A percentile compares a stretch with the other conserved stretches of the same genome.
phyloP scores from a whole-genome alignment of 176 grass and related monocot species.

The Oryza officinalis region DNA sequence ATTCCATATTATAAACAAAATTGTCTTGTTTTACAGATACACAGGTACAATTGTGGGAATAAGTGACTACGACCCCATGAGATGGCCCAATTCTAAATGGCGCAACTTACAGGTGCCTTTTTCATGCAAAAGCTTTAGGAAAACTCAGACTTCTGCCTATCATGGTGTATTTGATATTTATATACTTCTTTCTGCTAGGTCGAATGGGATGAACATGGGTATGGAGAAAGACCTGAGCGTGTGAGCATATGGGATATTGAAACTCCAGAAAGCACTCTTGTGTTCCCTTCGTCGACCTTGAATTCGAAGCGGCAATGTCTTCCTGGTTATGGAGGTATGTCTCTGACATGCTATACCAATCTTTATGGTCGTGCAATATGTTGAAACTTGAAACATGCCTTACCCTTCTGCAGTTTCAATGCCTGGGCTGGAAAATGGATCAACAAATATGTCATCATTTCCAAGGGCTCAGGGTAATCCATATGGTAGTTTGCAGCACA shows the following conservation, averaged over 20 bases:
- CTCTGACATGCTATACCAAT: not conserved
- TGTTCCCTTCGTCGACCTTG: slow-evolving; percentile 58
- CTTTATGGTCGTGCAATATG: slow-evolving; percentile 7
- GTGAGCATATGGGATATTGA: slow-evolving; percentile 94
- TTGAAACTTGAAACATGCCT: slow-evolving; percentile 11
- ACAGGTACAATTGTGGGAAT: slow-evolving; percentile 75
- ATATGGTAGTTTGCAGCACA: slow-evolving; percentile 50
- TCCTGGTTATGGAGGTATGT: slow-evolving; percentile 50
- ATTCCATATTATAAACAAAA: not conserved
- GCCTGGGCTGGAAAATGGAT: slow-evolving; percentile 52
- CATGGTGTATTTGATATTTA: not conserved
- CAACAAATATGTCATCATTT: slow-evolving; percentile 51
- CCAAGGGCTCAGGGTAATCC: slow-evolving; percentile 40
- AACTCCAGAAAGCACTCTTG: slow-evolving; percentile 74
- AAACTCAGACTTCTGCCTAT: not conserved
- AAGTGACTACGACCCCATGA: slow-evolving; percentile 80
- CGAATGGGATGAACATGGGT: slow-evolving; percentile 97
- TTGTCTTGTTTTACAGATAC: slow-evolving; percentile 53
- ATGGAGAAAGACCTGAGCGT: slow-evolving; percentile 83
- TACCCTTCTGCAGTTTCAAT: slow-evolving; percentile 35
- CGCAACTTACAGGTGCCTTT: slow-evolving; percentile 76
- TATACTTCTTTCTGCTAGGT: slow-evolving; percentile 43
- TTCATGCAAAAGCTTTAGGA: not conserved
- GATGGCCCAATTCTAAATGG: slow-evolving; percentile 99
- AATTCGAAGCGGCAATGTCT: slow-evolving; percentile 88